phyloP scores from a whole-genome alignment of 1,139 yeast genomes.

The Suhomyces bokatorum region DNA sequence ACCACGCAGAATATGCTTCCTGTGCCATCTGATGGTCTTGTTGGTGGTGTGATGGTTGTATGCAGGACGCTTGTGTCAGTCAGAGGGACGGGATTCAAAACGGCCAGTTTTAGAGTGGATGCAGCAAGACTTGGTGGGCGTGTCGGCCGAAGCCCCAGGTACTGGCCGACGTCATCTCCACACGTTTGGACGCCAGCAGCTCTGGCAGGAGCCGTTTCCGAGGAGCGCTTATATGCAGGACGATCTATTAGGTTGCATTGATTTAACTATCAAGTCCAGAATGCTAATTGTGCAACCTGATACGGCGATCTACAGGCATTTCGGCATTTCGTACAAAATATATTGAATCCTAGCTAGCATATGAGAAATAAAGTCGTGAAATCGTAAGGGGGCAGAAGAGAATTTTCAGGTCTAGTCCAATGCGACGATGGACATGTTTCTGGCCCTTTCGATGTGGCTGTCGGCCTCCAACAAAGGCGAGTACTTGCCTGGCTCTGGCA shows the following conservation, averaged over 20 bases:
- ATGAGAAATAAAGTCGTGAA: constrained; percentile 6
- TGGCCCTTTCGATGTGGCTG: constrained; percentile 12
- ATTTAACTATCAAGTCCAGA: too few species aligned
- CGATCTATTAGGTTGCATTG: too few species aligned
- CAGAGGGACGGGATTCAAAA: not conserved
- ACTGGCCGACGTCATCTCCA: too few species aligned
- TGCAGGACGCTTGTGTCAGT: not conserved
- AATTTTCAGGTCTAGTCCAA: constrained; percentile 18
- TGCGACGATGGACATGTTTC: constrained; percentile 30
- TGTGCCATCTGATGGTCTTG: too few species aligned
- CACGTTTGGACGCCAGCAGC: too few species aligned
- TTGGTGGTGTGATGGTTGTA: not conserved
- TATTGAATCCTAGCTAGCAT: not conserved
- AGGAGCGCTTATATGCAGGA: not conserved
- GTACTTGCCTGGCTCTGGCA: constrained; percentile 10
- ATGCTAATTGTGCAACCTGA: too few species aligned
- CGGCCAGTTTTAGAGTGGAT: not conserved
- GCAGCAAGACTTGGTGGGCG: not conserved
- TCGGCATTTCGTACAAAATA: not conserved
- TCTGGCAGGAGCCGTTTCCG: too few species aligned
- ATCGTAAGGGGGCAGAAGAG: constrained; percentile 4
- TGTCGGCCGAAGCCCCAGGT: not conserved
- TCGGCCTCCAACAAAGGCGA: constrained; percentile 18
- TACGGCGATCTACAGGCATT: not conserved
- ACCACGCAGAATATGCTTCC: too few species aligned